Evolutionary conservation across 352 stramenopile species (phyloP), one percentile per base, ranked within the genome.

Genomic region (Phytophthora hibernalis): DNA sequence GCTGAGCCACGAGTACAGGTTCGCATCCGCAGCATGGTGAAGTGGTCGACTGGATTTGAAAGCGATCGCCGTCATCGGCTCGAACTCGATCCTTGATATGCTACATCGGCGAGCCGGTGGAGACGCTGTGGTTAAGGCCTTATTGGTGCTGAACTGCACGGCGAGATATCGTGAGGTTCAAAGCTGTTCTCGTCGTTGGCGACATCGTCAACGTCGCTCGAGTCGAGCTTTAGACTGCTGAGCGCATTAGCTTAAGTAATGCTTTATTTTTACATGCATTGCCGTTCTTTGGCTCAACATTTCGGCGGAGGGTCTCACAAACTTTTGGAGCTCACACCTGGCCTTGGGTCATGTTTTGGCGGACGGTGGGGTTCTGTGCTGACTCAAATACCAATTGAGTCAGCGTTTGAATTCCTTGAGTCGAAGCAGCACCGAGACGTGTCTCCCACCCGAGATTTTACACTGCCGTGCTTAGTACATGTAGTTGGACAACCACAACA

Each of bases 11-110:
- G 18, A 54, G 8, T 13, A 40, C 9, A 7, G 20, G 49, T 45
- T 56, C 49, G 30, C 33, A 11, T 12, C 21, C n/a, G 38, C 53
- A 44, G 15, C 40, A 52, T 61, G 40, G 40, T 21, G 28, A 40
- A 44, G n/a, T 18, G 2, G 40, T 24, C 40, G 42, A 50, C 26
- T 52, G 38, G 53, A 61, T 52, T 60, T 61, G 40, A 50, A 51
- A 15, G 42, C 24, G 24, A 28, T 28, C 24, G 31, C 31, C 31
- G 31, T 37, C 31, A 2, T 11, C 31, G 31, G 12, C 31, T 37
- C 8, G 4, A 48, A 48, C 3, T 28, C 42, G 42, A 47, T 20
- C 11, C 31, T 37, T 8, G 31, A 37, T n/a, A n/a, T n/a, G n/a
- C n/a, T n/a, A n/a, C n/a, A n/a, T n/a, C n/a, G n/a, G n/a, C n/a